Base-by-base conservation (phyloP, 257 asterid species). In the Leonotis leonurus region DNA sequence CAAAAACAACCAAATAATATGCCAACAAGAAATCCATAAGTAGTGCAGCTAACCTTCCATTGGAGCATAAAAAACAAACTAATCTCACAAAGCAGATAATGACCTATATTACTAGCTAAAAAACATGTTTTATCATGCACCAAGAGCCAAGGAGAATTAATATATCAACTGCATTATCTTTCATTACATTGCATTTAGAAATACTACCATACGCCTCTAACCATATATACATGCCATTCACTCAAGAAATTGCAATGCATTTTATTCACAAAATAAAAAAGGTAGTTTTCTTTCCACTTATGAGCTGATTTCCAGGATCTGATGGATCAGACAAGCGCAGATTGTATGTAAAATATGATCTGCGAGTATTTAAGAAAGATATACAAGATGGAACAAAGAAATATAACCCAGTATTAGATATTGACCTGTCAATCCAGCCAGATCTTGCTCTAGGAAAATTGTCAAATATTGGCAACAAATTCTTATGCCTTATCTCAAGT, bases 391-490 rank as follows among this genome's bases (percentile, higher is more conserved):
- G 12, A 36, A 68, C 27, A 46, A 10, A 66, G 69, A 68, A 30
- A 40, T 52, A 25, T 65, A 52, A 35, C 29, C 40, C 51, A 40
- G 44, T 50, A 26, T 17, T 56, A 35, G 60, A 26, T 52, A 66
- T 56, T 77, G 56, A 81, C 90, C 83, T 73, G 53, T 79, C 69
- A 44, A 44, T 59, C 81, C 67, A 81, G 53, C 73, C 68, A 55
- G 81, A 68, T 75, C 74, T 81, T 67, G 77, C 56, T 58, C 76
- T 76, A 39, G 75, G 84, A 51, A 79, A 83, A 74, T 73, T 76
- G 61, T 79, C 84, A 45, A 71, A 75, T 16, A 80, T 73, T 60
- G 95, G 95, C 70, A 81, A 60, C 76, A 83, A 68, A 64, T 75
- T 74, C 74, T 77, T 81, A 43, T 75, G 82, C 61, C 65, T 79